These are phyloP conservation scores for Mycosarcoma maydis DNA, from an alignment of 1,284 basidiomycete species.

Conservation along the genomic window DNA sequence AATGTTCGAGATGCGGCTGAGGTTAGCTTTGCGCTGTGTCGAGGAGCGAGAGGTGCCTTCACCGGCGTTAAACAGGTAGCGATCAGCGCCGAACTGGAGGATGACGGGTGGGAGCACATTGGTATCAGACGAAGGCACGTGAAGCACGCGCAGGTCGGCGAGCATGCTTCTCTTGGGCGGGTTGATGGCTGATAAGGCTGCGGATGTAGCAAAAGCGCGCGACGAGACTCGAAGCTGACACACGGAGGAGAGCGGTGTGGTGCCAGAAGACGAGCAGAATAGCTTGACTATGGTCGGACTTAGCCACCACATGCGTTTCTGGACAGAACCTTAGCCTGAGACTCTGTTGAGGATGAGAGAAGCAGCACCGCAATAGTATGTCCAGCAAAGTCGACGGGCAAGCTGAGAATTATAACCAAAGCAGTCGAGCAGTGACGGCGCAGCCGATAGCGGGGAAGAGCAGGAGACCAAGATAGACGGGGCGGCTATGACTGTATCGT, in stretches of 20 bases:
- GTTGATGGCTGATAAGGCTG: not conserved
- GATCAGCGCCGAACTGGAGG: slow-evolving; percentile 77
- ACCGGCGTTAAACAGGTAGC: slow-evolving; percentile 86
- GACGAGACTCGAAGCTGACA: not conserved
- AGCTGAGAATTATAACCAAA: no score
- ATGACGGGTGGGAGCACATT: slow-evolving; percentile 82
- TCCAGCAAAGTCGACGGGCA: no score
- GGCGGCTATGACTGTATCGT: no score
- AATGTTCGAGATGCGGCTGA: slow-evolving; percentile 75
- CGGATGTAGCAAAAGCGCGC: slow-evolving; percentile 8
- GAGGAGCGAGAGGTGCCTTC: slow-evolving; percentile 82
- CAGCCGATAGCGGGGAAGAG: no score
- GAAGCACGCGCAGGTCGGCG: slow-evolving; percentile 53
- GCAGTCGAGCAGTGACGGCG: no score
- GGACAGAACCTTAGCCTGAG: no score
- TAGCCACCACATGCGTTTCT: slow-evolving; percentile 29
- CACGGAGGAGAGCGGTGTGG: not conserved
- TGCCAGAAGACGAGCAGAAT: slow-evolving; percentile 1
- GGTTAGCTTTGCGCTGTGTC: slow-evolving; percentile 75
- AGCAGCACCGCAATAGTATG: no score
- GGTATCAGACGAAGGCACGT: slow-evolving; percentile 68
- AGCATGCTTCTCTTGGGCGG: slow-evolving; percentile 20
- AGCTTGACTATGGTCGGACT: slow-evolving; percentile 1
- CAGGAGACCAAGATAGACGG: no score
- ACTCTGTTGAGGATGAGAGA: no score